phyloP scores from a whole-genome alignment of 2,329 filamentous ascomycete species.

The Phaeoacremonium minimum region DNA sequence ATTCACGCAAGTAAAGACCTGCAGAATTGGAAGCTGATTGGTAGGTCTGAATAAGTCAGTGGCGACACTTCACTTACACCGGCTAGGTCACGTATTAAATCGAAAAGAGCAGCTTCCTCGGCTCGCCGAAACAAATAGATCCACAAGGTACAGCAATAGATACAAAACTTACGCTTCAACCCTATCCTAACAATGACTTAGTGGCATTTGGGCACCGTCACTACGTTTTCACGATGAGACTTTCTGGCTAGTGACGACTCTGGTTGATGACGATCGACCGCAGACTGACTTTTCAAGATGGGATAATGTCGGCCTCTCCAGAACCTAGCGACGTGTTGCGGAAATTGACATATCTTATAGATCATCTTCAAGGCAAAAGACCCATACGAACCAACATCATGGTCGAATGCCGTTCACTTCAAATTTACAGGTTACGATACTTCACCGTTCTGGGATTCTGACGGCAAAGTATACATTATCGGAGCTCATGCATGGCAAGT shows the following conservation, averaged over 20 bases:
- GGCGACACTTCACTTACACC: not conserved
- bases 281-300: conserved; percentile 26
- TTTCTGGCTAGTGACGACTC: conserved; percentile 23
- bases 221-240: conserved; percentile 21
- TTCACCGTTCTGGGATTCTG: conserved; percentile 50
- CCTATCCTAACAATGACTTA: conserved; percentile 1
- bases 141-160: conserved; percentile 16
- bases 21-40: conserved; percentile 31
- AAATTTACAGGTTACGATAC: conserved; percentile 49
- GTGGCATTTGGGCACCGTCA: conserved; percentile 27
- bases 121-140: conserved; percentile 22
- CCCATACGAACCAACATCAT: conserved; percentile 34
- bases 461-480: conserved; percentile 48
- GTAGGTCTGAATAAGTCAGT: conserved; percentile 1
- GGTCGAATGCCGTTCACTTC: conserved; percentile 44
- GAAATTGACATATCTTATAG: conserved; percentile 12
- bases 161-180: not conserved
- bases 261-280: conserved; percentile 28
- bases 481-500: conserved; percentile 32
- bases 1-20: conserved; percentile 39
- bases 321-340: too few species aligned
- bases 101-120: conserved; percentile 27
- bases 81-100: conserved; percentile 26
- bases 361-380: conserved; percentile 39
- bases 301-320: conserved; percentile 23